phyloP scores from a whole-genome alignment of 495 filamentous ascomycete species.

The Annulohypoxylon bovei region DNA sequence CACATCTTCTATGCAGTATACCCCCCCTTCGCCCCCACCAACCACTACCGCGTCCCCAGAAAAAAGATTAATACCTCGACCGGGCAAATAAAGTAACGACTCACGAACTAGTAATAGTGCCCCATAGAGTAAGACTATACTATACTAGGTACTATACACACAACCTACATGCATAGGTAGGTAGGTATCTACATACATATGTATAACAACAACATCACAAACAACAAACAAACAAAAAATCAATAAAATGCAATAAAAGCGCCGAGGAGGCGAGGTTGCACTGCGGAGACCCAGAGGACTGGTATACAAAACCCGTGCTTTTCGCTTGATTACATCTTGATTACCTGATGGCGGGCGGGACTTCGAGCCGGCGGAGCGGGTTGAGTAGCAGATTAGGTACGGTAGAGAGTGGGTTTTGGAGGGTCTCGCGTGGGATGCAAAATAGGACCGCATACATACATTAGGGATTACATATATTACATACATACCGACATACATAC shows the following conservation, averaged over 20 bases:
- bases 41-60: conserved; percentile 30
- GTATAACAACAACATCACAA: not conserved
- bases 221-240: not conserved
- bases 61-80: conserved; percentile 4
- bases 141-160: not conserved
- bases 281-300: conserved; percentile 38
- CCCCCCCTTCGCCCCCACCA: conserved; percentile 6
- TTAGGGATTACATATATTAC: conserved; percentile 6
- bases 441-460: conserved; percentile 2
- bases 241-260: conserved; percentile 10
- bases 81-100: conserved; percentile 3
- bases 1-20: not conserved
- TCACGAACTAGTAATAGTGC: not conserved
- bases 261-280: conserved; percentile 25
- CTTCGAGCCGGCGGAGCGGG: conserved; percentile 42
- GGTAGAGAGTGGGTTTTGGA: not conserved
- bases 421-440: conserved; percentile 4
- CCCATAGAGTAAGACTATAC: not conserved
- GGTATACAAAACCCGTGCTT: conserved; percentile 8
- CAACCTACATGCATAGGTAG: not conserved
- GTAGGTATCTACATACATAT: not conserved
- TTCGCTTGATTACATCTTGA: conserved; percentile 28
- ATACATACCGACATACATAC: conserved; percentile 1
- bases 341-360: conserved; percentile 34
- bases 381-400: not conserved